Evolutionary conservation across 1,284 basidiomycete genomes (phyloP), one percentile per base, ranked within the genome.

Genomic region (Ganoderma multipileum): DNA sequence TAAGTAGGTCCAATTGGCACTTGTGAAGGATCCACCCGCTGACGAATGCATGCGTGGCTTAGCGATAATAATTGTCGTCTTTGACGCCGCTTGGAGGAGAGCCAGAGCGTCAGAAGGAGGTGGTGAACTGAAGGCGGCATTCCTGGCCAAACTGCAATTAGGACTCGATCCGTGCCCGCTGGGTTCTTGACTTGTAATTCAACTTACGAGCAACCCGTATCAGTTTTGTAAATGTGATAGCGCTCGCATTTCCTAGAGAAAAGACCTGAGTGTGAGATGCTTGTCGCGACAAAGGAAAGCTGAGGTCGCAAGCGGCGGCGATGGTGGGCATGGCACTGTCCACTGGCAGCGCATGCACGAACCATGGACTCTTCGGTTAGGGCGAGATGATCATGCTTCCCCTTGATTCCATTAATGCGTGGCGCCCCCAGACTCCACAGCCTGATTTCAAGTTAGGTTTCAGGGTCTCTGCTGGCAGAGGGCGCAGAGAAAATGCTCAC

Each of bases 121-220:
- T n/a, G n/a, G 47, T 50, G 47, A 23, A 50, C 47, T 50, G 47
- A 50, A 50, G 47, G 47, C 47, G 47, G 47, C 47, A 23, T 50
- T 50, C 47, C 47, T 50, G 7, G 47, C n/a, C 23, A 50, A 8
- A 50, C 50, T 52, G 50, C 50, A 11, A 52, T 26, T 52, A 52
- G 50, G n/a, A 52, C n/a, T 52, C 50, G 50, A 28, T 52, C 50
- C 23, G 23, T 52, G 23, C 50, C 50, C 50, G 50, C 42, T 50
- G 61, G 28, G 61, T 26, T 62, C 30, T 52, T 44, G 61, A 63
- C 61, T 63, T 52, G 61, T 52, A 52, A 50, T 36, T 33, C 44
- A 50, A 62, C 50, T 52, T 52, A 52, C 50, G 50, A 52, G 50
- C 50, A 47, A 47, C 41, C 61, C 36, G 44, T 63, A 50, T 23